These are phyloP conservation scores for Galerina marginata DNA, from an alignment of 768 basidiomycete genomes.

Conservation along the genomic window DNA sequence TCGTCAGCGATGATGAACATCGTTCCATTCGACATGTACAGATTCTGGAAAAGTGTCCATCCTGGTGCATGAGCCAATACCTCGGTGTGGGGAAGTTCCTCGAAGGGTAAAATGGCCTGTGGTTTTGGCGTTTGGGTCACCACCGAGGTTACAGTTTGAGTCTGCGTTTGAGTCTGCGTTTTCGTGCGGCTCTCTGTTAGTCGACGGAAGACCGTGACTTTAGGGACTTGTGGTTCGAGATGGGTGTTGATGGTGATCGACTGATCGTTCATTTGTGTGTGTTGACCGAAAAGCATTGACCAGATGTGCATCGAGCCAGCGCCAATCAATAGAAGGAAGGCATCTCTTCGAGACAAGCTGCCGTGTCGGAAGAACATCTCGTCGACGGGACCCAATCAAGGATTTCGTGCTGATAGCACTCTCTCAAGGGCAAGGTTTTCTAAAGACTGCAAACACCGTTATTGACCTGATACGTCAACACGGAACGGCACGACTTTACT, in stretches of 20 bases:
- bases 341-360: slow-evolving; percentile 58
- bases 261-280: slow-evolving; percentile 24
- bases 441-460: no score
- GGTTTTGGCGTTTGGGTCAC: slow-evolving; percentile 18
- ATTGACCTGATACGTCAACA: no score
- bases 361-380: slow-evolving; percentile 45
- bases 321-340: slow-evolving; percentile 61
- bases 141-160: slow-evolving; percentile 7
- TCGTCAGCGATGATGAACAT: slow-evolving; percentile 63
- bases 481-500: no score
- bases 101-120: slow-evolving; percentile 20
- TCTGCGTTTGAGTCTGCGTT: slow-evolving; percentile 15
- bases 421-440: no score
- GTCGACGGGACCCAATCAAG: not conserved
- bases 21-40: slow-evolving; percentile 88
- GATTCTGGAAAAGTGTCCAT: slow-evolving; percentile 83
- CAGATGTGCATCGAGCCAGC: slow-evolving; percentile 61
- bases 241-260: slow-evolving; percentile 39
- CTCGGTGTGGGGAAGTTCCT: slow-evolving; percentile 54
- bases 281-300: slow-evolving; percentile 40
- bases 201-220: slow-evolving; percentile 5
- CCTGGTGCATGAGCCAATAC: slow-evolving; percentile 74
- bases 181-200: slow-evolving; percentile 7
- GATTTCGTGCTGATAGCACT: no score
- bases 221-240: slow-evolving; percentile 14